Conservation (phyloP, 306 rosid genomes). For the Trichosanthes truncata region DNA sequence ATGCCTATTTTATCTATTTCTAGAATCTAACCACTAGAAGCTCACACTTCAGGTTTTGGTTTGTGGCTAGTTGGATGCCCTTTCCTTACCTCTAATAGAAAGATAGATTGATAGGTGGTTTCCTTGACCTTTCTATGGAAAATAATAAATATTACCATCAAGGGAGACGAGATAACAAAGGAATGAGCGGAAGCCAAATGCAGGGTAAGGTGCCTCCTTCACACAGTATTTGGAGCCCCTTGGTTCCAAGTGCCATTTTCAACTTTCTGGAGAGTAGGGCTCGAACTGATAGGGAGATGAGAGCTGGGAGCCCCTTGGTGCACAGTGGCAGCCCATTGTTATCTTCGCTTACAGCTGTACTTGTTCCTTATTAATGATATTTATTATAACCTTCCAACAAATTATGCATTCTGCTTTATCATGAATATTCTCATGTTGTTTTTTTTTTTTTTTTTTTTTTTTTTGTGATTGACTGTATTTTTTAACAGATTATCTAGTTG, state of each 20-base stretch:
- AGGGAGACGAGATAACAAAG: neutral
- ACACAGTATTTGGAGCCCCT: neutral
- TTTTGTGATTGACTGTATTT: slow-evolving; percentile 9
- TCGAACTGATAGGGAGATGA: neutral
- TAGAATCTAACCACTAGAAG: no score
- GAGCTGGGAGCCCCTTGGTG: neutral
- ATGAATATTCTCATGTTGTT: neutral
- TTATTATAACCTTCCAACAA: neutral
- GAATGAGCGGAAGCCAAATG: neutral
- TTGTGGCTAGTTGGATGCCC: neutral
- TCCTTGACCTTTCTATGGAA: no score
- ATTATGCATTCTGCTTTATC: neutral
- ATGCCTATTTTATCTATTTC: no score
- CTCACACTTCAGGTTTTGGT: no score
- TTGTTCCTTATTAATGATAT: neutral
- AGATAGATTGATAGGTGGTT: no score
- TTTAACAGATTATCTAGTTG: slow-evolving; percentile 88
- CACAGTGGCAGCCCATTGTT: neutral
- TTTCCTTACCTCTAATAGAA: neutral
- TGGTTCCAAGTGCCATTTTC: neutral
- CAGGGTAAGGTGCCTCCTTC: neutral
- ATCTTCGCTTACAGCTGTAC: neutral
- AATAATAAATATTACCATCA: neutral
- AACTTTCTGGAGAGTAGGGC: neutral
- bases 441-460: no score